A percentile compares a stretch with the other conserved stretches of the same genome.
Conservation (phyloP, 139 green algal species). For the Micractinium sp. region DNA sequence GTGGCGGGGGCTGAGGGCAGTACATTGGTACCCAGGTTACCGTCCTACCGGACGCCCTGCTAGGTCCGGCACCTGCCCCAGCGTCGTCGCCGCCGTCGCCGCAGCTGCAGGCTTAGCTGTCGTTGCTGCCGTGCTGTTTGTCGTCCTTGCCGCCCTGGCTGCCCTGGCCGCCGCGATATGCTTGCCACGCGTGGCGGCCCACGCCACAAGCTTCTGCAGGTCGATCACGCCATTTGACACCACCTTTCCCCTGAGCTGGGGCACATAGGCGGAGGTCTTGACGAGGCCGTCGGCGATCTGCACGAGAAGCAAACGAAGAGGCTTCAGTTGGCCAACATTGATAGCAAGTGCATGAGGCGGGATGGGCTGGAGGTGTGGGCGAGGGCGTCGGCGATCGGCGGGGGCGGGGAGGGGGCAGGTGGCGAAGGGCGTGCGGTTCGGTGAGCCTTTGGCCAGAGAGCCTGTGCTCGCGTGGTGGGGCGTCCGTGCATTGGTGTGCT, state of each 20-base stretch:
- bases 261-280: not conserved
- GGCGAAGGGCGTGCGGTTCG: too few relatives aligned
- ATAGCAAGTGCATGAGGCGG: too few relatives aligned
- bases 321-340: too few relatives aligned
- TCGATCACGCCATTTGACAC: slow-evolving; percentile 12
- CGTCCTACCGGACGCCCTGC: not conserved
- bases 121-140: not conserved
- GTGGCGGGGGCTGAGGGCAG: too few relatives aligned
- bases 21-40: not conserved
- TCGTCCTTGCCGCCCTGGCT: too few relatives aligned
- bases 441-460: too few relatives aligned
- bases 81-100: too few relatives aligned
- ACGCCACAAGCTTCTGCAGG: not conserved
- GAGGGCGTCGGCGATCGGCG: too few relatives aligned
- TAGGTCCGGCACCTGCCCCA: not conserved
- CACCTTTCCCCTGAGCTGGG: not conserved
- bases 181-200: not conserved
- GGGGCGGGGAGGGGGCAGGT: too few relatives aligned
- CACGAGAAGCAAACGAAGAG: too few relatives aligned
- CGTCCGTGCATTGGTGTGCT: not conserved
- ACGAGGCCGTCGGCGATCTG: not conserved
- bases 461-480: too few relatives aligned
- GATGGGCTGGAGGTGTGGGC: too few relatives aligned
- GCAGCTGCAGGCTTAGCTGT: not conserved
- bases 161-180: not conserved